Evolutionary conservation across 2,329 filamentous ascomycete genomes (phyloP), one percentile per base, ranked within the genome.

Genomic region (Sporothrix curviconia): DNA sequence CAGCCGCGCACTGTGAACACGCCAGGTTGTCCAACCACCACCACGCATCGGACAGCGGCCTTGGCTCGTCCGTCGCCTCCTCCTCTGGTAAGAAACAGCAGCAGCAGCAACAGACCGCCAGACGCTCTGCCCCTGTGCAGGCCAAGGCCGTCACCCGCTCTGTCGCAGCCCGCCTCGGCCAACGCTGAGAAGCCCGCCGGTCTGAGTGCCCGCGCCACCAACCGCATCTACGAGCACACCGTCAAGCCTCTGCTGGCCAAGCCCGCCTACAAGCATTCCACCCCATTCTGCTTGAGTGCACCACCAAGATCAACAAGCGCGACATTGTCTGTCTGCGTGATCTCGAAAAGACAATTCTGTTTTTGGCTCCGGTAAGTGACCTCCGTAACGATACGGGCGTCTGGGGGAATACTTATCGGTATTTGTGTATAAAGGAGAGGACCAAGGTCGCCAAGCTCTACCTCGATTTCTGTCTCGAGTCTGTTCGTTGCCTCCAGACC

Each of bases 291-390:
- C 79, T 87, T 64, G 86, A 89, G 71, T 84, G 91, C 63, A 90
- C 90, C 49, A 80, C 81, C 70, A 87, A 87, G 68, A 94, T 96
- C 69, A 83, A 84, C 67, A 83, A 85, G 68, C 92, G 90, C 72
- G 85, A 94, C 66, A 94, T 97, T 67, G 85, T 89, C 70, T 96
- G 89, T 75, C 83, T 97, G 56, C 85, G 92, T 71, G 92, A 97
- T 73, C 81, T 97, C 51, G 92, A 97, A 74, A 96, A 96, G 82
- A 92, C 87, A 9, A 78, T 97, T 61, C 83, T 96, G 67, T 91
- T 92, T 73, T 84, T 92, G 71, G 90, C 92, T 76, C 90, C 90
- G 71, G 92, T 96, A 87, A 95, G 92, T 95, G 39, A 53, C 30
- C 44, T 43, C 51, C 51, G 57, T 37, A 52, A 36, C 47, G 55